These are phyloP conservation scores for Cytospora chrysosperma DNA, from an alignment of 2,329 filamentous ascomycete species.

Conservation along the genomic window DNA sequence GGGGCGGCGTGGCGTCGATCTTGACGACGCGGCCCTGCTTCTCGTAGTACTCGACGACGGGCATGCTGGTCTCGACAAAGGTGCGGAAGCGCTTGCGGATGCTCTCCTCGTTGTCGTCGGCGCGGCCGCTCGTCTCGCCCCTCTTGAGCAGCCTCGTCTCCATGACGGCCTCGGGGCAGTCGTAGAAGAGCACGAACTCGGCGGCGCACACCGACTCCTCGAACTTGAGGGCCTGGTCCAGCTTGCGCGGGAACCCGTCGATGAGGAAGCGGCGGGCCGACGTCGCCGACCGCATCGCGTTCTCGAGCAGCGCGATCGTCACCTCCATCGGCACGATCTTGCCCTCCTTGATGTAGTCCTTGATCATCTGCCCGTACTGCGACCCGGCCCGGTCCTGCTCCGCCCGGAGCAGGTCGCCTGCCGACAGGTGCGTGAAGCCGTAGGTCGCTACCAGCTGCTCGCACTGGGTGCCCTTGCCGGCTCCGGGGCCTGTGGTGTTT, in stretches of 20 bases:
- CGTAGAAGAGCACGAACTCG: conserved; percentile 87
- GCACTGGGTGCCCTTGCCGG: conserved; percentile 97
- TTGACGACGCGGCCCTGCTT: conserved; percentile 75
- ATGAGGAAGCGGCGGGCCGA: conserved; percentile 73
- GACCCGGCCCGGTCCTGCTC: conserved; percentile 86
- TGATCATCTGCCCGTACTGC: conserved; percentile 91
- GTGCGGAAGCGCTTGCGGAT: conserved; percentile 96
- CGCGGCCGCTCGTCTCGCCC: conserved; percentile 86
- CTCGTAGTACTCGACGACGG: conserved; percentile 84
- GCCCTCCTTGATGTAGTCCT: conserved; percentile 88
- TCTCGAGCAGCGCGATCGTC: conserved; percentile 88
- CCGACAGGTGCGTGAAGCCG: conserved; percentile 88
- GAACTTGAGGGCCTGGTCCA: conserved; percentile 94
- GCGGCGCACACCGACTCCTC: conserved; percentile 84
- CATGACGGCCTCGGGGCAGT: conserved; percentile 90
- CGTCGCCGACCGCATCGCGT: conserved; percentile 73
- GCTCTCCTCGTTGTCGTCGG: conserved; percentile 92
- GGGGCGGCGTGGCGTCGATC: conserved; percentile 67
- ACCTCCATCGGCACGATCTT: conserved; percentile 99
- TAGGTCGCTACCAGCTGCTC: conserved; percentile 82
- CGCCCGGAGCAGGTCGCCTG: conserved; percentile 88
- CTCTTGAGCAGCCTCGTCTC: conserved; percentile 78
- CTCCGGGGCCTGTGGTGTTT: conserved; percentile 66
- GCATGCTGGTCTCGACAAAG: conserved; percentile 96
- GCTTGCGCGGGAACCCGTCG: conserved; percentile 89